Base-by-base conservation (phyloP, 805 yeast genomes). In the Debaryomyces castellii region DNA sequence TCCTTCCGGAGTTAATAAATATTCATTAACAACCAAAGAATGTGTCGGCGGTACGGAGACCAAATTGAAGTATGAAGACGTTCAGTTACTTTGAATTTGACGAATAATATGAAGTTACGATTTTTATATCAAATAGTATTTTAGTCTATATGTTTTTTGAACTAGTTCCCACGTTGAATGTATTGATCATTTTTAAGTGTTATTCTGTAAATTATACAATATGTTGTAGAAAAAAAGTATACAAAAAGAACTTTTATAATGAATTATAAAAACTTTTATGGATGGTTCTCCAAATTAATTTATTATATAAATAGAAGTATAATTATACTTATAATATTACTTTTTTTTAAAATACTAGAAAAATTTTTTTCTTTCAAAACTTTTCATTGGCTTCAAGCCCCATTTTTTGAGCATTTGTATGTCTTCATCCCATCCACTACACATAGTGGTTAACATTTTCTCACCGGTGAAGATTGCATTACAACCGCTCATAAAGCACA, bases 381-480 rank as follows among this genome's bases (percentile, higher is more conserved):
- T 69, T 55, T 74, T 66, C 83, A 80, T 77, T 39, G 83, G 83
- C 51, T 62, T 64, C 54, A 82, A 53, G 0, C 94, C 94, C 91
- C 91, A 87, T 54, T 76, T 80, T 5, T 64, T 59, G 24, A 87
- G 66, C 89, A 87, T 80, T 7, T 64, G 75, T 47, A 76, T 84
- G 59, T 87, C 94, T 55, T 85, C 91, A 39, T 86, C 89, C 91
- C 92, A 87, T 5, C 89, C 90, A 53, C 80, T 83, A 60, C 92
- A 86, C 81, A 82, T 80, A 3, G 94, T 87, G 2, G 94, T 87
- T 46, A 87, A 67, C 92, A 87, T 87, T 52, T 77, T 80, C 61
- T 86, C 83, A 30, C 94, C 94, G 0, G 91, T 87, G 63, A 87
- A 87, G 34, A 87, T 82, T 16, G 92, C 90, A 63, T 87, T 87